A percentile compares a stretch with the other conserved stretches of the same genome.
Evolutionary conservation across 208 protist genomes (phyloP).

Genomic region (Trypanosoma avium): DNA sequence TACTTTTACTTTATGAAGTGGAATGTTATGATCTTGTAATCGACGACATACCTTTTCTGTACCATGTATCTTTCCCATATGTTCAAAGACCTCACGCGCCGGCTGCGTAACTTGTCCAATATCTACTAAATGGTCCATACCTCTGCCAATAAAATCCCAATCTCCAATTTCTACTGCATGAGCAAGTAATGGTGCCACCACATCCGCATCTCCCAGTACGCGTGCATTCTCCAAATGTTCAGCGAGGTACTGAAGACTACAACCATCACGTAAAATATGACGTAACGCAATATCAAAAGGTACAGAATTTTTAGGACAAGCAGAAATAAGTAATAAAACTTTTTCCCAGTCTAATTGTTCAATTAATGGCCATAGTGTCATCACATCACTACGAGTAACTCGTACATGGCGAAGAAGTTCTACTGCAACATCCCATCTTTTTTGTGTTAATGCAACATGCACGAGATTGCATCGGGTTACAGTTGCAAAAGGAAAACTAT

Average conservation of each 20-base stretch:
- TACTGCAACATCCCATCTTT: slow-evolving; percentile 76
- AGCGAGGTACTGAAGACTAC: slow-evolving; percentile 73
- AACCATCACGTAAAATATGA: slow-evolving; percentile 76
- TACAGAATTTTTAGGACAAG: slow-evolving; percentile 82
- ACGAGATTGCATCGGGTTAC: slow-evolving; percentile 81
- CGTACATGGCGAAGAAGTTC: slow-evolving; percentile 78
- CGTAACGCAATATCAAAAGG: slow-evolving; percentile 69
- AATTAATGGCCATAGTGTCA: slow-evolving; percentile 80
- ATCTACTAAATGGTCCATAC: slow-evolving; percentile 82
- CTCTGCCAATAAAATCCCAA: slow-evolving; percentile 79
- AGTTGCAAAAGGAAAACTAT: slow-evolving; percentile 79
- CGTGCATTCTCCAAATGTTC: slow-evolving; percentile 86
- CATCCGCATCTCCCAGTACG: slow-evolving; percentile 83
- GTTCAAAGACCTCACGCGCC: slow-evolving; percentile 60
- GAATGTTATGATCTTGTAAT: slow-evolving; percentile 58
- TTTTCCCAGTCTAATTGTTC: slow-evolving; percentile 70
- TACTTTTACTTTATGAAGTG: slow-evolving; percentile 68
- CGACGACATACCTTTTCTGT: slow-evolving; percentile 54
- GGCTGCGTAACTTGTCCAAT: slow-evolving; percentile 79
- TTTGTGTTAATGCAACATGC: slow-evolving; percentile 56
- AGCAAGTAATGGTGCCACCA: slow-evolving; percentile 77
- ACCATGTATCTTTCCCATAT: slow-evolving; percentile 73
- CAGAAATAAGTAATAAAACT: slow-evolving; percentile 80
- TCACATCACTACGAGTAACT: slow-evolving; percentile 55
- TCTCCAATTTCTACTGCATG: slow-evolving; percentile 71